Evolutionary conservation across 2,329 filamentous ascomycete species (phyloP), one percentile per base, ranked within the genome.

Genomic region (Taxawa tesnikishii): DNA sequence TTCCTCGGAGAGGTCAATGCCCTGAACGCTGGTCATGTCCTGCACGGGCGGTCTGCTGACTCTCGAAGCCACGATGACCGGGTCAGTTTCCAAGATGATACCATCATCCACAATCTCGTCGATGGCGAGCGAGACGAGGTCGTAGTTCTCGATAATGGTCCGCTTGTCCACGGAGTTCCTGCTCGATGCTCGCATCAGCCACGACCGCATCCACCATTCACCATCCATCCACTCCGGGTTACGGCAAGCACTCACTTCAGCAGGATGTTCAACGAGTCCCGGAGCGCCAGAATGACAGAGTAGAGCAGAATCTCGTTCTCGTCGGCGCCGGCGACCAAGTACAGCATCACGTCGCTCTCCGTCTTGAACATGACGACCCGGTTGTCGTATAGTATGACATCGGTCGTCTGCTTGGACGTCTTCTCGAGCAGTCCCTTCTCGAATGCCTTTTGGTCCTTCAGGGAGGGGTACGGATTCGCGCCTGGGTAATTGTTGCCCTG

Each of bases 281-380:
- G 70, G 46, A 96, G 63, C n/a, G 85, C 84, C 36, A 96, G 66
- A 33, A 96, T 75, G 29, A 93, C 87, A 55, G 59, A 94, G 66
- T 94, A 96, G 32, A 98, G 70, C 56, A 98, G 67, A 34, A 98
- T 82, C 64, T 98, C 90, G 59, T 96, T 98, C 70, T 98, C 90
- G 32, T 94, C 84, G 32, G 83, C 71, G 33, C 79, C 76, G 43
- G 88, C 88, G 8, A 98, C 83, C 15, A 96, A 81, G 56, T 96
- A 96, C 28, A 83, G 74, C 80, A 94, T 94, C 36, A 96, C 82
- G 58, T 98, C 90, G 47, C 83, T 85, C 67, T 98, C 90, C 65
- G 81, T 81, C 75, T 98, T 98, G 70, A 94, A 98, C 32, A 96
- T 79, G 34, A 96, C 84, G 39, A 98, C 80, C 49, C 84, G 76